Percentiles rank a stretch among this genome's conserved stretches.
phyloP scores from a whole-genome alignment of 768 basidiomycete genomes.

The Hygrophorus russula region DNA sequence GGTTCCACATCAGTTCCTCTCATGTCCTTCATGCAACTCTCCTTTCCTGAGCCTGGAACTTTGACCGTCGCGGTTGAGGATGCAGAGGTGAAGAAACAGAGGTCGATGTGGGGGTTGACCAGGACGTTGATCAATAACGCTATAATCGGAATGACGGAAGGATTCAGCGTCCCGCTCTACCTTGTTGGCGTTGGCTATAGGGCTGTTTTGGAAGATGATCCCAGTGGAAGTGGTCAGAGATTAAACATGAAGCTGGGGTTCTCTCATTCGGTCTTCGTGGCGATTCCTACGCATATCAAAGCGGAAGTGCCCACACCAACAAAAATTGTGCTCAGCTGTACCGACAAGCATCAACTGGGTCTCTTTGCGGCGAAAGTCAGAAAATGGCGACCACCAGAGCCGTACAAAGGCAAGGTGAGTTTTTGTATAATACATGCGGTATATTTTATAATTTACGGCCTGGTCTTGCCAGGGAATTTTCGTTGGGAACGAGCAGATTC shows the following conservation, averaged over 20 bases:
- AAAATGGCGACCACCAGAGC: conserved; percentile 81
- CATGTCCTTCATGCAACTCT: conserved; percentile 34
- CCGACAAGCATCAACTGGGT: conserved; percentile 81
- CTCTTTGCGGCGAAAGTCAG: conserved; percentile 83
- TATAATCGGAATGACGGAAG: conserved; percentile 79
- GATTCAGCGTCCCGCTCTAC: conserved; percentile 73
- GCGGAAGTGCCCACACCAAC: conserved; percentile 75
- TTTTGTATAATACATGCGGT: neutral
- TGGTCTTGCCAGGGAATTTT: conserved; percentile 71
- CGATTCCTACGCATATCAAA: conserved; percentile 73
- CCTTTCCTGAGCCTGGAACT: conserved; percentile 25
- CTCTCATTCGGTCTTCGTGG: conserved; percentile 77
- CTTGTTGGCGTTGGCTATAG: conserved; percentile 95
- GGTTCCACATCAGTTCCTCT: conserved; percentile 36
- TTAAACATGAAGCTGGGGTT: conserved; percentile 90
- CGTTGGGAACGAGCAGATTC: conserved; percentile 84
- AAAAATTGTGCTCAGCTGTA: conserved; percentile 72
- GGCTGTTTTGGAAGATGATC: conserved; percentile 75
- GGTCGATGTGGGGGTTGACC: conserved; percentile 92
- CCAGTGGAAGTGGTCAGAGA: conserved; percentile 53
- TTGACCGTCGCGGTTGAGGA: conserved; percentile 51
- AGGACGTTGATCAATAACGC: conserved; percentile 86
- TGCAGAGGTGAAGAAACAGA: conserved; percentile 61
- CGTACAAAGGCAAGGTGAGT: conserved; percentile 96
- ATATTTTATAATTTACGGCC: conserved; percentile 2